These are phyloP conservation scores for Brassica cretica DNA, from an alignment of 345 rosid genomes.

Conservation along the genomic window DNA sequence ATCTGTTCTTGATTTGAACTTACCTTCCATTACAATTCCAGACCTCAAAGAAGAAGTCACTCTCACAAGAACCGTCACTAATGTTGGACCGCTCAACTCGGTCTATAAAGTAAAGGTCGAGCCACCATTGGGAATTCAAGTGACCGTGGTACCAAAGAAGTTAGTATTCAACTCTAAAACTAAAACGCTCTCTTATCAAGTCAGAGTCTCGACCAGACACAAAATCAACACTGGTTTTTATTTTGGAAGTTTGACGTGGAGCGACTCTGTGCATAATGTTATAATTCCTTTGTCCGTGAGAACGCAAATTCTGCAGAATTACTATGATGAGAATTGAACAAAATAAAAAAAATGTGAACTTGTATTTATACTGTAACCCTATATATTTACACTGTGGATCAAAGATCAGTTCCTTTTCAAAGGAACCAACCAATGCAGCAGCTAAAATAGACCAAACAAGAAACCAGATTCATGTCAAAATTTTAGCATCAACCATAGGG, in stretches of 20 bases:
- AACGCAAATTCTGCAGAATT: slow-evolving; percentile 32
- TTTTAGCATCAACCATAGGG: no score
- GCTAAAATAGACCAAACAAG: no score
- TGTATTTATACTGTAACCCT: background rate
- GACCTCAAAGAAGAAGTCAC: slow-evolving; percentile 18
- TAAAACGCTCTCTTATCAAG: slow-evolving; percentile 33
- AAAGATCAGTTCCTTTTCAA: no score
- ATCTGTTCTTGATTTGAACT: slow-evolving; percentile 44
- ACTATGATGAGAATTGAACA: slow-evolving; percentile 29
- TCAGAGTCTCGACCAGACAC: slow-evolving; percentile 35
- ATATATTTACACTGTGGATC: no score
- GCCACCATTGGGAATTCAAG: slow-evolving; percentile 34
- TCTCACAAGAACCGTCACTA: slow-evolving; percentile 47
- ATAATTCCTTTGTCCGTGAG: slow-evolving; percentile 48
- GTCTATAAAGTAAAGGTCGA: slow-evolving; percentile 34
- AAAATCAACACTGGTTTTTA: slow-evolving; percentile 44
- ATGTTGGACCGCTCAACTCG: slow-evolving; percentile 46
- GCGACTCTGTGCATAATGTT: slow-evolving; percentile 35
- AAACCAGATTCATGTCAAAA: no score
- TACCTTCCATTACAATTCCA: slow-evolving; percentile 52
- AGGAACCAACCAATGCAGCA: no score
- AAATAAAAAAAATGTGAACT: background rate
- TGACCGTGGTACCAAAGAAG: slow-evolving; percentile 30
- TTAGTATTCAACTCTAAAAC: slow-evolving; percentile 32
- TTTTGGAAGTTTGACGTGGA: slow-evolving; percentile 54